These are phyloP conservation scores for Fusarium bactridioides DNA, from an alignment of 2,329 filamentous ascomycete species.

Conservation along the genomic window DNA sequence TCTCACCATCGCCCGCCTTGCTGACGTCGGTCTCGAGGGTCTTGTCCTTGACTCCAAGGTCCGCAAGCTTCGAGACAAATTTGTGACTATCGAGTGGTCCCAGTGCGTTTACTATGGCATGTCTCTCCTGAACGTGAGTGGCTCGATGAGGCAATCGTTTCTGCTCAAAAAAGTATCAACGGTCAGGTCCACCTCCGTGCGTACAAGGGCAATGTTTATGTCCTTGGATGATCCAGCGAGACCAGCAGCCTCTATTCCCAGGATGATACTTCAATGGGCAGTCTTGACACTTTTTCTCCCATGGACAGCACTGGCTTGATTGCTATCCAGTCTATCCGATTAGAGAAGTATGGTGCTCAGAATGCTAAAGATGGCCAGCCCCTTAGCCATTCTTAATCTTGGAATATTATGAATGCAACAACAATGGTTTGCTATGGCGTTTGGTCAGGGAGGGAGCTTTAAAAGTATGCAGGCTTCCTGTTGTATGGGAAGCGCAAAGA, in stretches of 20 bases:
- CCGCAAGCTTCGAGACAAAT: slow-evolving; percentile 60
- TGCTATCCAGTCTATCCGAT: slow-evolving; percentile 43
- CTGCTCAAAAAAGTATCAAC: slow-evolving; percentile 58
- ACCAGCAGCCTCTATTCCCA: slow-evolving; percentile 60
- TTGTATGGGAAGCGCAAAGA: background rate
- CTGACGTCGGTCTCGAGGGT: slow-evolving; percentile 60
- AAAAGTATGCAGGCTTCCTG: slow-evolving; percentile 4
- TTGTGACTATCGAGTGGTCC: slow-evolving; percentile 56
- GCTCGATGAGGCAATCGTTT: slow-evolving; percentile 54
- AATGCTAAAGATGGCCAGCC: slow-evolving; percentile 48
- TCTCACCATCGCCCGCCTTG: slow-evolving; percentile 38
- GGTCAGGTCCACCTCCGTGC: slow-evolving; percentile 49
- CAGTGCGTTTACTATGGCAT: slow-evolving; percentile 59
- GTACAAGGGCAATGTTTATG: slow-evolving; percentile 60
- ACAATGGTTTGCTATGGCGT: slow-evolving; percentile 23
- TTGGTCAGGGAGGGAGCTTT: slow-evolving; percentile 1
- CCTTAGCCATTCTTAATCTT: slow-evolving; percentile 24
- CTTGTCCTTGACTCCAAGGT: slow-evolving; percentile 63
- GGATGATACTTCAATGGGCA: slow-evolving; percentile 59
- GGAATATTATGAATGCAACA: slow-evolving; percentile 8
- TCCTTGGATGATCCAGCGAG: slow-evolving; percentile 55
- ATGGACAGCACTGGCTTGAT: slow-evolving; percentile 77
- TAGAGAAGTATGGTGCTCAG: slow-evolving; percentile 57
- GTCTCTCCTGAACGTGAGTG: slow-evolving; percentile 59
- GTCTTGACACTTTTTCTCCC: slow-evolving; percentile 67